phyloP scores from a whole-genome alignment of 1,139 yeast species.

The Yamadazyma siamensis region DNA sequence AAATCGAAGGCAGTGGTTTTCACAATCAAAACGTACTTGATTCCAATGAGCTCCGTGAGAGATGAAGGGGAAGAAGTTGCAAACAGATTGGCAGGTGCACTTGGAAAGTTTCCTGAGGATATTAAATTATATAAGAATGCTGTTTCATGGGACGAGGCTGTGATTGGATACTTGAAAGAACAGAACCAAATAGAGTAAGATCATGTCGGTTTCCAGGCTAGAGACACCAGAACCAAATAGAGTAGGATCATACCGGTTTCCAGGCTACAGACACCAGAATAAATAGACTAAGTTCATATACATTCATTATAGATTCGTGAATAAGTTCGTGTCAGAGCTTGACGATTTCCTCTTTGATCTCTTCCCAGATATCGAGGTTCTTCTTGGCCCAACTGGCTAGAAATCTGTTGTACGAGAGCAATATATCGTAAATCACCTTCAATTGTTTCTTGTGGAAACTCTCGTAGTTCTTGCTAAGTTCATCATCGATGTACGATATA shows the following conservation, averaged over 20 bases:
- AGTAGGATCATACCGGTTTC: too few species aligned
- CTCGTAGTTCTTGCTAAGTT: conserved; percentile 46
- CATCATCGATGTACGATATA: conserved; percentile 49
- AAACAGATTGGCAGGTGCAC: conserved; percentile 38
- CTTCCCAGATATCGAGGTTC: conserved; percentile 73
- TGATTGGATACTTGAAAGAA: conserved; percentile 24
- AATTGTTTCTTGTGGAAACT: conserved; percentile 52
- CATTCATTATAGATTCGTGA: neutral
- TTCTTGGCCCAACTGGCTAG: conserved; percentile 69
- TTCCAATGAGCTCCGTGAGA: conserved; percentile 55
- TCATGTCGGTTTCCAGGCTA: too few species aligned
- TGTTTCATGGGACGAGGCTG: conserved; percentile 40
- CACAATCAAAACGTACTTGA: conserved; percentile 61
- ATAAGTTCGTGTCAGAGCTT: conserved; percentile 11
- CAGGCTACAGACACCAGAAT: too few species aligned
- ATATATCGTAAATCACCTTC: conserved; percentile 36
- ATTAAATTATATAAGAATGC: conserved; percentile 36
- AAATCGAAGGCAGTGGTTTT: conserved; percentile 51
- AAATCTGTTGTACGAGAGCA: conserved; percentile 52
- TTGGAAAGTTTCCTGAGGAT: conserved; percentile 38
- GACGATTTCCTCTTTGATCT: conserved; percentile 46
- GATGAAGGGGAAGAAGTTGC: conserved; percentile 48
- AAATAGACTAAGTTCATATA: too few species aligned
- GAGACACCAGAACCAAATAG: too few species aligned
- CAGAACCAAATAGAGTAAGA: conserved; percentile 1